Base-by-base conservation (phyloP, 2,329 filamentous ascomycete species). In the Aspergillus sergii region DNA sequence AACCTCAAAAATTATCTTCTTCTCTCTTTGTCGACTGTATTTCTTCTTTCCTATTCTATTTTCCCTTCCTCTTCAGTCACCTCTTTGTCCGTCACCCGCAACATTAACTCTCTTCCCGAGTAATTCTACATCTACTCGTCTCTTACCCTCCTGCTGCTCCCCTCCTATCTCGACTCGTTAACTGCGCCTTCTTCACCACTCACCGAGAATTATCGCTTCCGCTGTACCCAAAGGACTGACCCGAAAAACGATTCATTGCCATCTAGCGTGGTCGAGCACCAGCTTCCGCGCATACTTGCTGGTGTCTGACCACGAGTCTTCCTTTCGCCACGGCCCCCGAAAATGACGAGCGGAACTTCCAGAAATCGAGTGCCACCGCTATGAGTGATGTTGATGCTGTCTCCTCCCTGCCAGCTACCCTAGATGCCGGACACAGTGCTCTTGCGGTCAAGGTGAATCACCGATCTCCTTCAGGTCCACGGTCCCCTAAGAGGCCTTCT, bases 331-430 rank as follows among this genome's bases (percentile, higher is more conserved):
- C 76, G 73, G 75, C 74, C 70, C 71, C 74, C 76, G 71, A 80
- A 78, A 76, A 80, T 80, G 79, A 79, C 76, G 79, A 79, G 69
- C 76, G 72, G 75, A 71, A 77, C 67, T 63, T 65, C 71, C 71
- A 73, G 68, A 72, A 68, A 70, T 76, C 76, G 72, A 78, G 73
- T 77, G 75, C 71, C 79, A 77, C 75, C 79, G 78, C 78, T 79
- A 81, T 81, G 79, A 81, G 77, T 80, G 78, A 81, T 80, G 79
- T 76, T 69, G 79, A 79, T 64, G 72, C 76, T 68, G 73, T 76
- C 68, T 72, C 76, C 66, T 72, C 73, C 68, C 66, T 78, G 69
- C 75, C 74, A 73, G 73, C 76, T 76, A 70, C 72, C 72, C 70
- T 75, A 71, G 71, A 74, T 71, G 70, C 73, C 69, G 70, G 71